Conservation (phyloP, 495 filamentous ascomycete genomes). For the Pyrenopolyporus hunteri region DNA sequence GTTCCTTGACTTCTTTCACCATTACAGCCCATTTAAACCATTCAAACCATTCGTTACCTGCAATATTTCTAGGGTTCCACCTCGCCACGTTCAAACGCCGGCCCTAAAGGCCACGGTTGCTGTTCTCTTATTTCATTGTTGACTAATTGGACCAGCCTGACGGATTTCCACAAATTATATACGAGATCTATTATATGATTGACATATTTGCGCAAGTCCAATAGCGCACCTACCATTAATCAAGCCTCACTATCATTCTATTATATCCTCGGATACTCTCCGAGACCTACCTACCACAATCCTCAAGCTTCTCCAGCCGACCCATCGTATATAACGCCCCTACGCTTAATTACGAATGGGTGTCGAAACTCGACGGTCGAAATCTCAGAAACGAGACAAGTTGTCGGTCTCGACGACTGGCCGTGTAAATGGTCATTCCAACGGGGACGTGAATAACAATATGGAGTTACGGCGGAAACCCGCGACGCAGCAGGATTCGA, state of each 20-base stretch:
- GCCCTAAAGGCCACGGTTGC: slow-evolving; percentile 36
- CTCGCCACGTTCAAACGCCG: slow-evolving; percentile 18
- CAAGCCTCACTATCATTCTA: background rate
- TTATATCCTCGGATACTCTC: background rate
- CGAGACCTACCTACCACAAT: no score
- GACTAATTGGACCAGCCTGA: slow-evolving; percentile 1
- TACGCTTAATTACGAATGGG: slow-evolving; percentile 57
- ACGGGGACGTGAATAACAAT: slow-evolving; percentile 37
- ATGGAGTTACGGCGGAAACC: slow-evolving; percentile 85
- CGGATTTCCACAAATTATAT: slow-evolving; percentile 16
- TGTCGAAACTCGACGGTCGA: slow-evolving; percentile 55
- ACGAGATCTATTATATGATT: slow-evolving; percentile 16
- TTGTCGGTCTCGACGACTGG: slow-evolving; percentile 47
- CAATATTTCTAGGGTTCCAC: slow-evolving; percentile 11
- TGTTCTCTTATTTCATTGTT: slow-evolving; percentile 21
- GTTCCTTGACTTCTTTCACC: slow-evolving; percentile 13
- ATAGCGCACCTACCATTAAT: background rate
- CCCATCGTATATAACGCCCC: background rate
- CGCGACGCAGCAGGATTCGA: slow-evolving; percentile 61
- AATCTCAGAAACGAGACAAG: slow-evolving; percentile 53
- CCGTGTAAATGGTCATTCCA: slow-evolving; percentile 34
- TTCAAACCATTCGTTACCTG: slow-evolving; percentile 25
- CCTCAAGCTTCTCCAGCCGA: background rate
- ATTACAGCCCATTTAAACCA: no score
- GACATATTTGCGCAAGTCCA: background rate